phyloP scores from a whole-genome alignment of 2,329 filamentous ascomycete genomes.

The Pseudogymnoascus sp. region DNA sequence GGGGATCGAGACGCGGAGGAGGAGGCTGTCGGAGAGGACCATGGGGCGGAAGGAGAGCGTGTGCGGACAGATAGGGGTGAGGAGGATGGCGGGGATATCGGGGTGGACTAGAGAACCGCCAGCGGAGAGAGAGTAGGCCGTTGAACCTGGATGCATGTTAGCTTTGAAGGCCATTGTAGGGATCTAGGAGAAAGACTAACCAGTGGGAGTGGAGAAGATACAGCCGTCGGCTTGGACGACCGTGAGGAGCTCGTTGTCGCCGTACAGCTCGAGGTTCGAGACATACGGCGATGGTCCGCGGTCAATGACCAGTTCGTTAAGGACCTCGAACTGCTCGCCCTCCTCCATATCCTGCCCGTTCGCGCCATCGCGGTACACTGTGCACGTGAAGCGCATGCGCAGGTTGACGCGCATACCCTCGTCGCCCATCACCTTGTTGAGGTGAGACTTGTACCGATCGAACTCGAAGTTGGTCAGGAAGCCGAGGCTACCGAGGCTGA shows the following conservation, averaged over 20 bases:
- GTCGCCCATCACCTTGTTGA: conserved; percentile 86
- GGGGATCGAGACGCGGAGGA: conserved; percentile 82
- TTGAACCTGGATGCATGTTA: conserved; percentile 49
- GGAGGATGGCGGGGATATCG: conserved; percentile 89
- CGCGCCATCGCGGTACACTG: conserved; percentile 71
- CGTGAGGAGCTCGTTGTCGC: conserved; percentile 88
- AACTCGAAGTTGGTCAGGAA: conserved; percentile 87
- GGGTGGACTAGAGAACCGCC: conserved; percentile 94
- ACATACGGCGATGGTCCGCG: conserved; percentile 94
- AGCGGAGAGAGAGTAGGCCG: conserved; percentile 91
- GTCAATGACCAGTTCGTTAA: conserved; percentile 98
- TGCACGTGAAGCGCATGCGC: conserved; percentile 98
- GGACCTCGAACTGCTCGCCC: conserved; percentile 92
- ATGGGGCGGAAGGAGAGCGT: conserved; percentile 95
- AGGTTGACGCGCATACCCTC: conserved; percentile 94
- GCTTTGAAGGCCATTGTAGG: not conserved
- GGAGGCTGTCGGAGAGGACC: conserved; percentile 92
- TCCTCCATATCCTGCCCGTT: conserved; percentile 65
- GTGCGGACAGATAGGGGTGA: conserved; percentile 96
- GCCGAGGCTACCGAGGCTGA: conserved; percentile 77
- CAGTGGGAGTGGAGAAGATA: conserved; percentile 95
- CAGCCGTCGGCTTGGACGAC: conserved; percentile 95
- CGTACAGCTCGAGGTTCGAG: conserved; percentile 91
- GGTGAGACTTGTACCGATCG: conserved; percentile 75
- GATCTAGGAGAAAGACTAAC: conserved; percentile 30